Evolutionary conservation across 2,329 filamentous ascomycete genomes (phyloP), one percentile per base, ranked within the genome.

Genomic region (Curvularia verruculosa): DNA sequence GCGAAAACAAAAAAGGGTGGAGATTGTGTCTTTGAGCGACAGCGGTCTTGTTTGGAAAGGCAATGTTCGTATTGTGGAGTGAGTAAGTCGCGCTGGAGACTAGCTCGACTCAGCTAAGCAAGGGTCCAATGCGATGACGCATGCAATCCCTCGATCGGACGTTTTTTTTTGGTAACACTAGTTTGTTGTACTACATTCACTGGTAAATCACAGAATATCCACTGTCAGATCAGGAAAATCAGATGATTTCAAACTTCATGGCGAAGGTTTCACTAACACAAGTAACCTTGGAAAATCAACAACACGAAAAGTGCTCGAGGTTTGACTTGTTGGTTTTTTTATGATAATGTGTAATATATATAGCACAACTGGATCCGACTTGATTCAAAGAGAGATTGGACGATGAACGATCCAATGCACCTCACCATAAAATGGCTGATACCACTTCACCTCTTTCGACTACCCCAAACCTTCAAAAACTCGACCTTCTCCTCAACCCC

Each of bases 401-500:
- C 13, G 5, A 13, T 7, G 18, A 23, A 24, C 15, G 4, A 23
- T 21, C 40, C 21, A 21, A 21, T 43, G 15, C 5, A 15, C 31
- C 13, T 41, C 12, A n/a, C 21, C 19, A 13, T 15, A 8, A 9
- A 7, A n/a, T n/a, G 13, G 21, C 49, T 43, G 9, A 15, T 13
- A n/a, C 19, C n/a, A 34, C 19, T 21, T 39, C 47, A 67, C 50
- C 71, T 56, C 61, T 54, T 69, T 59, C 66, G 79, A 70, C 78
- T 83, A 45, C 71, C 80, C 87, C 87, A 94, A 28, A 88, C 87
- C 52, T 88, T 83, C 26, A 96, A 83, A 76, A 99, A 99, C 5
- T 87, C 85, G 23, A 83, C 80, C 81, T 99, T 99, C 59, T 98
- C 92, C 67, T 84, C 81, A 53, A 96, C 82, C 0, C 91, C 92